Conservation (phyloP, 2,329 filamentous ascomycete species). For the Neonectria hederae region DNA sequence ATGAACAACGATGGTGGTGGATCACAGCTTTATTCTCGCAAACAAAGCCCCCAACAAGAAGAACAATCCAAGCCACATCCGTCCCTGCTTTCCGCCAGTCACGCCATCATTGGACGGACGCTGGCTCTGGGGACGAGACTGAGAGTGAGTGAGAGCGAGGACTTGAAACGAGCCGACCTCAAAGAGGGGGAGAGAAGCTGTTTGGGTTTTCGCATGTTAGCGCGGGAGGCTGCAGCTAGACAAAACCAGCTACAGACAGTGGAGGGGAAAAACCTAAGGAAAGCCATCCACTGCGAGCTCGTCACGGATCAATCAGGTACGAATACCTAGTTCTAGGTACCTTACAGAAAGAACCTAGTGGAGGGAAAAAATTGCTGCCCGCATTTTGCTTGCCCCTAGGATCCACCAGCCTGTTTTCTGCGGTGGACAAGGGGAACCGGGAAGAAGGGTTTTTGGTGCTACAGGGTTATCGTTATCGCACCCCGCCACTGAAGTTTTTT, state of each 20-base stretch:
- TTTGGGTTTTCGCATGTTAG: constrained; percentile 12
- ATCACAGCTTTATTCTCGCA: not conserved
- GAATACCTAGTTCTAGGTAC: no score
- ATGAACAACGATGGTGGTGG: not conserved
- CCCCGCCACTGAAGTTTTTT: constrained; percentile 42
- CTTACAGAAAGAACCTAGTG: not conserved
- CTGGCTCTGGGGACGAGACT: constrained; percentile 1
- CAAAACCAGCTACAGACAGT: not conserved
- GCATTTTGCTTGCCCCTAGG: not conserved
- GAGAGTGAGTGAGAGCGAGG: not conserved
- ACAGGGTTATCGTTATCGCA: constrained; percentile 54
- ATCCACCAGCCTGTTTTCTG: not conserved
- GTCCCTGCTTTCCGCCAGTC: not conserved
- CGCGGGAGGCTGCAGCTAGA: constrained; percentile 13
- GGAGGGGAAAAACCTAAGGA: not conserved
- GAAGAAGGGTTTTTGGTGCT: not conserved
- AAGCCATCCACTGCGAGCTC: not conserved
- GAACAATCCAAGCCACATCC: not conserved
- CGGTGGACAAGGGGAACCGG: not conserved
- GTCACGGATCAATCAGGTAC: no score
- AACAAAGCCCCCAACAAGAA: not conserved
- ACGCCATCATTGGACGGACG: not conserved
- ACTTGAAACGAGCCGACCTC: constrained; percentile 6
- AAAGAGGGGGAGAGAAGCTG: constrained; percentile 2
- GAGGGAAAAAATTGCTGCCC: not conserved